These are phyloP conservation scores for Lepraria neglecta DNA, from an alignment of 495 filamentous ascomycete genomes.

Conservation along the genomic window DNA sequence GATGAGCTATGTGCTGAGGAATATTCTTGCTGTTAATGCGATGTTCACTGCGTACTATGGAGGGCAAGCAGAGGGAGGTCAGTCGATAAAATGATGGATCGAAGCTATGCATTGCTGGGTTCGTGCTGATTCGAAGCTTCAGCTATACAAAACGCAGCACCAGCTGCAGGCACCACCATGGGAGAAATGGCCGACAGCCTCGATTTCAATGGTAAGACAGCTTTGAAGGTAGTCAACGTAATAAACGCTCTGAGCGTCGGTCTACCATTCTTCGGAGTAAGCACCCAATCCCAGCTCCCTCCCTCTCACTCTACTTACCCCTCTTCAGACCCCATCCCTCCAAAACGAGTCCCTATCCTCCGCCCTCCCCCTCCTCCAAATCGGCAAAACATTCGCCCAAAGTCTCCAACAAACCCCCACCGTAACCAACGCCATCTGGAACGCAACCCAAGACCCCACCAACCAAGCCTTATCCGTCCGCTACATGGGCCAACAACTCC, in stretches of 20 bases:
- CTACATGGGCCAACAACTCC: not conserved
- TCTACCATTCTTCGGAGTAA: slow-evolving; percentile 9
- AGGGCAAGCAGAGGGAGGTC: slow-evolving; percentile 1
- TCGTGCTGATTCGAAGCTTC: not conserved
- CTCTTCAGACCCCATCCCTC: not conserved
- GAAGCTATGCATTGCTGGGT: not conserved
- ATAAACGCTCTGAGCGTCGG: slow-evolving; percentile 3
- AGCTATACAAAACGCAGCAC: not conserved
- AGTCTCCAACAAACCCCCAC: not conserved
- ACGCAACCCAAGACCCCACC: not conserved
- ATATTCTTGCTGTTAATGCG: not conserved
- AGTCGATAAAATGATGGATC: not conserved
- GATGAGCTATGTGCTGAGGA: not conserved
- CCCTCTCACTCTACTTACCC: not conserved
- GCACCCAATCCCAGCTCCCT: not conserved
- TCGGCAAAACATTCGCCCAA: not conserved
- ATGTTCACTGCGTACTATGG: slow-evolving; percentile 8
- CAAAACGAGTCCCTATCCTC: not conserved
- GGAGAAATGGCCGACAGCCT: slow-evolving; percentile 1
- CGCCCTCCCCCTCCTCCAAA: not conserved
- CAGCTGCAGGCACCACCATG: not conserved
- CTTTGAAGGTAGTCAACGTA: slow-evolving; percentile 1
- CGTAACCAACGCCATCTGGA: not conserved
- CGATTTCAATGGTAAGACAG: not conserved
- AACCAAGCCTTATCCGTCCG: not conserved